A percentile compares a stretch with the other conserved stretches of the same genome.
phyloP scores from a whole-genome alignment of 805 yeast genomes.

The Candida stauntonica region DNA sequence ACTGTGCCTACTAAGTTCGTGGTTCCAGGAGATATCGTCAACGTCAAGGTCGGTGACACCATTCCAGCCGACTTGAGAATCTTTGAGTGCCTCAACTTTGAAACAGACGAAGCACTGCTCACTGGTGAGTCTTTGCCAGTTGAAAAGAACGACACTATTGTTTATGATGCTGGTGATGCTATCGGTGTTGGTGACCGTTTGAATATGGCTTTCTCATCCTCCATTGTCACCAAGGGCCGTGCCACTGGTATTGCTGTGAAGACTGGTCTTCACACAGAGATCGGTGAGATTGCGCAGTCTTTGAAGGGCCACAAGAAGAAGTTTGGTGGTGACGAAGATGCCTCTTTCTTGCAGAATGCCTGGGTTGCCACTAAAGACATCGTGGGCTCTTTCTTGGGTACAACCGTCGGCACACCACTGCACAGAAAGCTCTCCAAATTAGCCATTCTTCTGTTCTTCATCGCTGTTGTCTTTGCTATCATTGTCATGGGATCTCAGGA shows the following conservation, averaged over 20 bases:
- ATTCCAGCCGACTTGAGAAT: slow-evolving; percentile 71
- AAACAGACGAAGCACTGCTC: slow-evolving; percentile 63
- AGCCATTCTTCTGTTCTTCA: slow-evolving; percentile 63
- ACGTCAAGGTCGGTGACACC: slow-evolving; percentile 66
- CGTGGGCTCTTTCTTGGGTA: slow-evolving; percentile 68
- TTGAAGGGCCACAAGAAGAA: slow-evolving; percentile 39
- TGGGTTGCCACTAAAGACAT: slow-evolving; percentile 44
- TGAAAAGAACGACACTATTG: slow-evolving; percentile 43
- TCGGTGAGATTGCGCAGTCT: slow-evolving; percentile 67
- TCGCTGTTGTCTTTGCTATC: slow-evolving; percentile 84
- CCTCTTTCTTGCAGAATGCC: slow-evolving; percentile 36
- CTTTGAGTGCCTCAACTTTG: slow-evolving; percentile 55
- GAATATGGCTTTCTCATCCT: slow-evolving; percentile 68
- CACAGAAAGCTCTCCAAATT: slow-evolving; percentile 71
- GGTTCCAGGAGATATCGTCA: slow-evolving; percentile 71
- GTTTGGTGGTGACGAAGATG: slow-evolving; percentile 39
- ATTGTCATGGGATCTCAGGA: slow-evolving; percentile 83
- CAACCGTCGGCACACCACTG: slow-evolving; percentile 76
- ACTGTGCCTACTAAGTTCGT: slow-evolving; percentile 59
- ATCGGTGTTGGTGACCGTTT: slow-evolving; percentile 70
- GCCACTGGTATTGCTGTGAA: slow-evolving; percentile 63
- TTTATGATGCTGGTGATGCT: slow-evolving; percentile 30
- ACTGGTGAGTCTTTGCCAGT: slow-evolving; percentile 68
- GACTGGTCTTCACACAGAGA: slow-evolving; percentile 71
- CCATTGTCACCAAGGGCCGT: slow-evolving; percentile 70